These are phyloP conservation scores for Viridothelium virens DNA, from an alignment of 495 filamentous ascomycete species.

Conservation along the genomic window DNA sequence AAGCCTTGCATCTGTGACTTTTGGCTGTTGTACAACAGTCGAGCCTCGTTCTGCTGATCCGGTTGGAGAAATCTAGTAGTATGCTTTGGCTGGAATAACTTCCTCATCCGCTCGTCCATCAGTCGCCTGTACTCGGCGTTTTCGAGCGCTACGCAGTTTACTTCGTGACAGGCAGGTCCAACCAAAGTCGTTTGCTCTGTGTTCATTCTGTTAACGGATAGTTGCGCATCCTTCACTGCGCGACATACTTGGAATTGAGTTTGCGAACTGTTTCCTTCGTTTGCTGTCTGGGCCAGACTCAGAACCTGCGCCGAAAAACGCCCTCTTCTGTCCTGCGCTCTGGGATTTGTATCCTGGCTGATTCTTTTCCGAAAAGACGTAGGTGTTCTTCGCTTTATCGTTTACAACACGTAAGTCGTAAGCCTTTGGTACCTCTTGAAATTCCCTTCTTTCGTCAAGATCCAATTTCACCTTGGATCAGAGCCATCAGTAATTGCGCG, in stretches of 20 bases:
- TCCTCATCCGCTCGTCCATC: slow-evolving; percentile 51
- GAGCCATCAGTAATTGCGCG: background rate
- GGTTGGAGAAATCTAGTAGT: slow-evolving; percentile 40
- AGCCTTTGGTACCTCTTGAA: slow-evolving; percentile 59
- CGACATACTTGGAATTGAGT: slow-evolving; percentile 62
- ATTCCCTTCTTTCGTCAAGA: slow-evolving; percentile 40
- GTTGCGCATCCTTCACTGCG: background rate
- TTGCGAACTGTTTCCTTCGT: slow-evolving; percentile 16
- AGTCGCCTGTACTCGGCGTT: slow-evolving; percentile 64
- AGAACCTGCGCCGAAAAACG: background rate
- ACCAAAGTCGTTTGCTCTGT: slow-evolving; percentile 73
- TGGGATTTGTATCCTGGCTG: slow-evolving; percentile 55
- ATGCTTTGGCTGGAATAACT: slow-evolving; percentile 56
- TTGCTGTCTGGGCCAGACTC: slow-evolving; percentile 23
- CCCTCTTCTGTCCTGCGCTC: background rate
- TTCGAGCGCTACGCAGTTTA: slow-evolving; percentile 65
- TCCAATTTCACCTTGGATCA: background rate
- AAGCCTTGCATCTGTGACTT: background rate
- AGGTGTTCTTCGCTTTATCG: slow-evolving; percentile 63
- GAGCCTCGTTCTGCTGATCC: background rate
- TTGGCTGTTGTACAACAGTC: slow-evolving; percentile 1
- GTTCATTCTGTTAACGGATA: background rate
- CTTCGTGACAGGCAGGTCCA: slow-evolving; percentile 66
- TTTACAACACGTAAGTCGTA: slow-evolving; percentile 67
- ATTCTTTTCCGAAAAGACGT: slow-evolving; percentile 85